Percentiles rank a stretch among this genome's conserved stretches.
These are phyloP conservation scores for Didymella sp. DNA, from an alignment of 2,329 filamentous ascomycete species.

Conservation along the genomic window DNA sequence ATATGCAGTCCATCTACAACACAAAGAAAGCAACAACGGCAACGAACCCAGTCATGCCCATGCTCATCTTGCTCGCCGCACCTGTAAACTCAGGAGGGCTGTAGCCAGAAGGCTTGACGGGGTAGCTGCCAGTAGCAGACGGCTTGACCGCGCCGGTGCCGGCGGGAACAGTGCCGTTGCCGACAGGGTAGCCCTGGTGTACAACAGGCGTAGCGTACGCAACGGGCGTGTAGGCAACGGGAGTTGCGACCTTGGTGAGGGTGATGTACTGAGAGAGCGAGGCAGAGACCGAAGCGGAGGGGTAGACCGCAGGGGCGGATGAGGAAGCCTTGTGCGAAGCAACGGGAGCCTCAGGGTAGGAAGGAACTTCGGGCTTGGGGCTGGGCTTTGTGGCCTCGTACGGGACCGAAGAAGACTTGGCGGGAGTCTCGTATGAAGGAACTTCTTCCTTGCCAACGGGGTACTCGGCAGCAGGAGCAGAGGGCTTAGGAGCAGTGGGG, in stretches of 20 bases:
- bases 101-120: conserved; percentile 22
- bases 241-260: conserved; percentile 32
- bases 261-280: conserved; percentile 20
- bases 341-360: conserved; percentile 16
- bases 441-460: conserved; percentile 15
- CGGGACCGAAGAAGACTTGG: conserved; percentile 2
- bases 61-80: conserved; percentile 33
- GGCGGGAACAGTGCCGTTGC: conserved; percentile 19
- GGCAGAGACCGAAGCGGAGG: background rate
- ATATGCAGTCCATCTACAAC: conserved; percentile 26
- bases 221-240: conserved; percentile 24
- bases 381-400: too few species aligned
- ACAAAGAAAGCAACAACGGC: conserved; percentile 31
- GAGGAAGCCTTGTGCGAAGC: conserved; percentile 10
- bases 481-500: conserved; percentile 19
- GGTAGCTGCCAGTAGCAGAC: conserved; percentile 11
- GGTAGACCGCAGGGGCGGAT: background rate
- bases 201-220: conserved; percentile 8
- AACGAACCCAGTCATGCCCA: conserved; percentile 29
- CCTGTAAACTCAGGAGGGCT: conserved; percentile 33
- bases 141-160: conserved; percentile 18
- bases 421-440: conserved; percentile 21
- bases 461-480: conserved; percentile 19
- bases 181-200: conserved; percentile 17
- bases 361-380: too few species aligned